These are phyloP conservation scores for Xylaria sp. DNA, from an alignment of 2,329 filamentous ascomycete species.

Conservation along the genomic window DNA sequence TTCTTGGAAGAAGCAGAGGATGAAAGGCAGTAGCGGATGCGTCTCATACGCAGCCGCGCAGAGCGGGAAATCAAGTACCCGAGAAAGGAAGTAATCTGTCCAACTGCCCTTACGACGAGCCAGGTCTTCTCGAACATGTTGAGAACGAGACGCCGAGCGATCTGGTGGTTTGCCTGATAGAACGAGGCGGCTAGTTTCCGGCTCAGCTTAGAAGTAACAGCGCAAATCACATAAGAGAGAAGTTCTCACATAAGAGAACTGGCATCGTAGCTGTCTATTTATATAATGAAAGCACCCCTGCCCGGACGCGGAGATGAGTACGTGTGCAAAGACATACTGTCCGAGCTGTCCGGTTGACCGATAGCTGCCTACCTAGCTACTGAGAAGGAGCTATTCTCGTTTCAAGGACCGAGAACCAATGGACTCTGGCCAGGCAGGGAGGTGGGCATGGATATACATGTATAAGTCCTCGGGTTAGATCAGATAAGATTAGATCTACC, in stretches of 20 bases:
- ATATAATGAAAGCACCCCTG: not conserved
- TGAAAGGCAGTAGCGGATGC: slow-evolving; percentile 34
- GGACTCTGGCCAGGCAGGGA: not conserved
- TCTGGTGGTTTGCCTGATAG: not conserved
- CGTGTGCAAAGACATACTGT: slow-evolving; percentile 9
- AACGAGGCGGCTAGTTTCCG: not conserved
- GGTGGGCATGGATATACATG: not conserved
- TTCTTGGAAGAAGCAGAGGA: slow-evolving; percentile 16
- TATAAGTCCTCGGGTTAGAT: slow-evolving; percentile 35
- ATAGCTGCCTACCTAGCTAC: slow-evolving; percentile 2
- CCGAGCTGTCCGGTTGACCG: slow-evolving; percentile 6
- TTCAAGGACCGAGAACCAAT: slow-evolving; percentile 4
- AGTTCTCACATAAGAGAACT: not conserved
- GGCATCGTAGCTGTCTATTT: slow-evolving; percentile 5
- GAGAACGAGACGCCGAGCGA: slow-evolving; percentile 2
- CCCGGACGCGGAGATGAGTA: not conserved
- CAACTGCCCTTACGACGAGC: slow-evolving; percentile 36
- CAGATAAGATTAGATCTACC: slow-evolving; percentile 47
- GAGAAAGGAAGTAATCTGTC: slow-evolving; percentile 32
- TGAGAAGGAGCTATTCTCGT: slow-evolving; percentile 4
- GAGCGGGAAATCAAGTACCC: slow-evolving; percentile 35
- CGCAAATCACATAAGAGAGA: not conserved
- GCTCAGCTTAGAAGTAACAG: not conserved
- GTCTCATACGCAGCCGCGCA: slow-evolving; percentile 35
- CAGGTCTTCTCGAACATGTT: slow-evolving; percentile 40